Base-by-base conservation (phyloP, 306 rosid species). In the Trifolium subterraneum region DNA sequence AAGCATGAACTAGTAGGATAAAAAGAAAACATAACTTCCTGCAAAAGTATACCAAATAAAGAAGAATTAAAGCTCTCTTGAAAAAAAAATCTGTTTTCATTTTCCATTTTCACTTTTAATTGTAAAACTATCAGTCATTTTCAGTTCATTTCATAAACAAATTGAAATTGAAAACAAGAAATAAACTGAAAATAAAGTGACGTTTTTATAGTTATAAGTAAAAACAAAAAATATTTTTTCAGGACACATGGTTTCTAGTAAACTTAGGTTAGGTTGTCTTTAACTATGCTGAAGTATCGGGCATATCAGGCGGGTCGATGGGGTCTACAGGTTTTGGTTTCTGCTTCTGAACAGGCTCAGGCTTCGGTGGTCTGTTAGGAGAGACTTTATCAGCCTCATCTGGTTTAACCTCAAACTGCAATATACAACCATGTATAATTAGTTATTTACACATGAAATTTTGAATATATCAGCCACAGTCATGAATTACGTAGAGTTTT, bases 281-380 rank as follows among this genome's bases (percentile, higher is more conserved):
- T 42, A 45, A 51, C 79, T 88, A 86, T 2, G 97, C 91, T 51
- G 98, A 89, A 78, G 84, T 83, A 78, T 80, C 72, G 1, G 75
- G 89, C 42, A 77, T 7, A 63, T 86, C 85, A 4, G 87, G 55
- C 12, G 55, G 68, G 42, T 75, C 60, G 27, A 20, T 58, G 6
- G 86, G 54, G 67, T 80, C 81, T 31, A 45, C 72, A n/a, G 85
- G 78, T 25, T 68, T 78, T 4, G 80, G 83, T 65, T 61, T 76
- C 4, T 85, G 88, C 86, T 85, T 91, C 48, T 70, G 71, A 71
- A 64, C 85, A 11, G 39, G 39, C 10, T 60, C 89, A 31, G 88
- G 88, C 83, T 86, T 80, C 7, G 62, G 63, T 56, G 91, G 90
- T 70, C 96, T 83, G 74, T 86, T 87, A 4, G 97, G 94, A 79